Conservation (phyloP, 352 stramenopile genomes). For the Phytophthora chlamydospora region DNA sequence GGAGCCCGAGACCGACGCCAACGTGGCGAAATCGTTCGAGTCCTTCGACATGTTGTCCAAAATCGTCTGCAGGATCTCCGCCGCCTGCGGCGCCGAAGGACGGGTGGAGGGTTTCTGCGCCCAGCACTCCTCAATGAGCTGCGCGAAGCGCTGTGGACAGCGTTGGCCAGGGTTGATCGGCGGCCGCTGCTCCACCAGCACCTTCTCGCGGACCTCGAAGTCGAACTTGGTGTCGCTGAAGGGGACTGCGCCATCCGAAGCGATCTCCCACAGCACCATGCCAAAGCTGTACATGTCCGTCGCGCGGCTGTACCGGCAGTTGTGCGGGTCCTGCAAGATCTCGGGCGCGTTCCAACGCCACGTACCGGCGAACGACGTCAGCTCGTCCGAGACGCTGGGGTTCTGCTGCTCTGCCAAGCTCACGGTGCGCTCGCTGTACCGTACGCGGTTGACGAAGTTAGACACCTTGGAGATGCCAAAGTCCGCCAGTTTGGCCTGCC, state of each 20-base stretch:
- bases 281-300: conserved; percentile 82
- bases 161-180: conserved; percentile 51
- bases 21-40: conserved; percentile 38
- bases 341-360: conserved; percentile 79
- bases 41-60: conserved; percentile 57
- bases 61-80: conserved; percentile 58
- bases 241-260: conserved; percentile 60
- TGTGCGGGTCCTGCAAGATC: conserved; percentile 68
- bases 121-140: conserved; percentile 72
- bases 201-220: conserved; percentile 71
- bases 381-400: conserved; percentile 53
- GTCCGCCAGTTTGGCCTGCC: conserved; percentile 70
- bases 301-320: conserved; percentile 63
- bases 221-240: conserved; percentile 73
- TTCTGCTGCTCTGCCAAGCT: conserved; percentile 45
- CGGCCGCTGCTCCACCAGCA: conserved; percentile 58
- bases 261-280: conserved; percentile 79
- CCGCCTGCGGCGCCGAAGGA: conserved; percentile 52
- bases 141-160: conserved; percentile 59
- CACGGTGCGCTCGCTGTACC: conserved; percentile 42
- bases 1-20: conserved; percentile 36
- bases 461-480: conserved; percentile 61
- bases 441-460: conserved; percentile 48
- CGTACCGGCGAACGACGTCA: conserved; percentile 70
- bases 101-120: conserved; percentile 49